These are phyloP conservation scores for Osmanthus fragrans DNA, from an alignment of 257 asterid species.

Conservation along the genomic window DNA sequence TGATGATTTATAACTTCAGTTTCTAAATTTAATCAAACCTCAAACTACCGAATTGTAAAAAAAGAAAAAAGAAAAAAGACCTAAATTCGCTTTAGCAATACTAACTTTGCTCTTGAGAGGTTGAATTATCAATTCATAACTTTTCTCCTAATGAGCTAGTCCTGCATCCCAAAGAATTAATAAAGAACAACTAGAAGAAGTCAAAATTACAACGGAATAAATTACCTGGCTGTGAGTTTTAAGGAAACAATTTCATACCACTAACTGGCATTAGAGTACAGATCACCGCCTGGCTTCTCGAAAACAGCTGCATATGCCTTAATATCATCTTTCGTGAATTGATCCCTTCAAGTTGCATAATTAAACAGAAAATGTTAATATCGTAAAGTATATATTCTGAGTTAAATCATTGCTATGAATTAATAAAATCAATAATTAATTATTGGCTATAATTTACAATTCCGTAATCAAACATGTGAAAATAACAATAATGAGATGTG, in stretches of 20 bases:
- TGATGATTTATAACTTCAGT: background rate
- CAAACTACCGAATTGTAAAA: background rate
- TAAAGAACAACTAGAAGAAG: background rate
- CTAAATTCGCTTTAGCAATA: background rate
- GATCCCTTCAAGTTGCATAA: background rate
- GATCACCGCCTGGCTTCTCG: conserved; percentile 56
- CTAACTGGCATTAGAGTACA: conserved; percentile 65
- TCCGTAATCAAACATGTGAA: too few species aligned
- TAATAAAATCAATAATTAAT: conserved; percentile 68
- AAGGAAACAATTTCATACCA: conserved; percentile 71
- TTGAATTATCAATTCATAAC: background rate
- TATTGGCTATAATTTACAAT: conserved; percentile 43
- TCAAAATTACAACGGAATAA: background rate
- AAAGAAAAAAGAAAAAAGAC: too few species aligned
- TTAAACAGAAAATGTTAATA: too few species aligned
- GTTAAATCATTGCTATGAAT: conserved; percentile 4
- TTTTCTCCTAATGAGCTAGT: background rate
- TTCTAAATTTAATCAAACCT: background rate
- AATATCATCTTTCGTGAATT: conserved; percentile 67
- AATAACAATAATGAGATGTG: background rate
- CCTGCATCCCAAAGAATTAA: background rate
- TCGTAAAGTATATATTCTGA: too few species aligned
- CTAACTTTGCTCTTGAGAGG: background rate
- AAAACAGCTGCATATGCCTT: conserved; percentile 59
- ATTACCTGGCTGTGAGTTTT: conserved; percentile 63